Base-by-base conservation (phyloP, 2,329 filamentous ascomycete species). In the Periglandula ipomoeae region DNA sequence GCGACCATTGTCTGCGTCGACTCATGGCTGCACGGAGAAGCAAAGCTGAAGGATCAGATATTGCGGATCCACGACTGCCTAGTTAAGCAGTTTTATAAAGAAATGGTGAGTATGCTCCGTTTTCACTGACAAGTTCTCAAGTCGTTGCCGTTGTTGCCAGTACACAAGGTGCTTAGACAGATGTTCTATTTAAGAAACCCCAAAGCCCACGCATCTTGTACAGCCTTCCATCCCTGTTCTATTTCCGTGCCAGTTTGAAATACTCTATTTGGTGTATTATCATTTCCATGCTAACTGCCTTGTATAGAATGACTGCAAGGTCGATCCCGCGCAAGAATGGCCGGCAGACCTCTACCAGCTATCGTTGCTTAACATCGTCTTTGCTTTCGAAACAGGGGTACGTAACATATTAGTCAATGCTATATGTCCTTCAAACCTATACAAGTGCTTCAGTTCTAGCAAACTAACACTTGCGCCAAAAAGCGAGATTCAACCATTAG, bases 1-100 rank as follows among this genome's bases (percentile, higher is more conserved):
- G 57, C 55, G 0, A 62, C 65, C 0, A 60, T 69, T 10, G 56
- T 60, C 13, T 68, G 71, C 59, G 65, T 71, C 30, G 67, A 66
- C 2, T 62, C 62, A 3, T 72, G 68, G 68, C 46, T 70, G 2
- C 54, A 59, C 15, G 58, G 57, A 8, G 64, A 58, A 0, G 47
- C 54, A 10, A 57, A 53, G 11, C 55, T 61, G 19, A 59, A 54
- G 34, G 53, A 60, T 3, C 51, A 57, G 38, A 59, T 61, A 3
- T 45, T 66, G 15, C 52, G 56, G n/a, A 54, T 65, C 5, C 66
- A 71, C 43, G 50, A 56, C 5, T 49, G 50, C 3, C 51, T 71
- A 17, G 59, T 69, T 48, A 52, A 59, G 4, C 54, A 53, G n/a
- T 59, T 58, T 38, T 60, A 61, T 23, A 51, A 57, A 11, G 58